Conservation (phyloP, 2,329 filamentous ascomycete genomes). For the Aspergillus japonicus region DNA sequence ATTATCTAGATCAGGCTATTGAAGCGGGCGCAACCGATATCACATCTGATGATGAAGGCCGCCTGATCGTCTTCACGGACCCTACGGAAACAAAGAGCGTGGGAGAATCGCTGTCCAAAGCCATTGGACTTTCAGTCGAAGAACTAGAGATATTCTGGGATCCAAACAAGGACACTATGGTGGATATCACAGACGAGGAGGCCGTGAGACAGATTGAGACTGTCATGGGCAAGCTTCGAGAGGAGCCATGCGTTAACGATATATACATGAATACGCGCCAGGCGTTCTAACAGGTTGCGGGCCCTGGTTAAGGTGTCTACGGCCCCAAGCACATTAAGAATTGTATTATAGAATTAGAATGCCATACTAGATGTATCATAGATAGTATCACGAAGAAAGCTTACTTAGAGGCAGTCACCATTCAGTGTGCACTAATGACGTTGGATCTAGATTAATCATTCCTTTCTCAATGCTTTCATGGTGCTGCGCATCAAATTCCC, state of each 20-base stretch:
- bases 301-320: background rate
- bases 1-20: slow-evolving; percentile 76
- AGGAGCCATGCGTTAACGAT: slow-evolving; percentile 71
- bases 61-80: slow-evolving; percentile 69
- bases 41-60: slow-evolving; percentile 62
- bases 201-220: slow-evolving; percentile 58
- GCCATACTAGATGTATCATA: background rate
- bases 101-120: slow-evolving; percentile 62
- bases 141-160: slow-evolving; percentile 82
- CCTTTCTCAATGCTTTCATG: slow-evolving; percentile 69
- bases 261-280: slow-evolving; percentile 67
- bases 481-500: slow-evolving; percentile 74
- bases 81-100: slow-evolving; percentile 64
- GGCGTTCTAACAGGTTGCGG: slow-evolving; percentile 22
- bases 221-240: slow-evolving; percentile 56
- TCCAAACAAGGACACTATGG: slow-evolving; percentile 75
- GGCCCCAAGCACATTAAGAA: background rate
- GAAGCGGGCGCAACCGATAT: slow-evolving; percentile 70
- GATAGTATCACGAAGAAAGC: background rate
- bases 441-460: slow-evolving; percentile 12
- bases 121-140: slow-evolving; percentile 65
- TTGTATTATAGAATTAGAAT: background rate
- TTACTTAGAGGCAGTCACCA: background rate
- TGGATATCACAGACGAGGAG: slow-evolving; percentile 59
- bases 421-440: too few species aligned